Evolutionary conservation across 495 filamentous ascomycete species (phyloP), one percentile per base, ranked within the genome.

Genomic region (Lasiosphaeria miniovina): DNA sequence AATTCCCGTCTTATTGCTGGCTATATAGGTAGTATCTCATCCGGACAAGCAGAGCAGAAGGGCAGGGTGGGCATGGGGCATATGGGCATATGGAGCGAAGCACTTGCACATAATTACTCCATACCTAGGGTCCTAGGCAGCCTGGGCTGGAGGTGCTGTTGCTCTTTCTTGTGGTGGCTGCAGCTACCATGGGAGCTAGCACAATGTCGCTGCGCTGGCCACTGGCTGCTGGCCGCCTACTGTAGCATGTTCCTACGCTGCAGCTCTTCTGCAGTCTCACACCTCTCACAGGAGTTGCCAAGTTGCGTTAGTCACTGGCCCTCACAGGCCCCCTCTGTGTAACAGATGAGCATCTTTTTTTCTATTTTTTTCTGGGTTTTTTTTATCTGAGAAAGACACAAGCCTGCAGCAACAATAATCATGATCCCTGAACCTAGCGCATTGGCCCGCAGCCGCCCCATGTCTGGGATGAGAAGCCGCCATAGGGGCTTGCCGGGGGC

Each of bases 361-460:
- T 45, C 2, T n/a, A 1, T 45, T 24, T 10, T 45, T n/a, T n/a
- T n/a, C n/a, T n/a, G n/a, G n/a, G n/a, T 24, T 24, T 24, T 24
- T 10, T 45, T n/a, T n/a, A 1, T 45, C 2, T n/a, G 40, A 45
- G n/a, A 45, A 9, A 45, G 40, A 9, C 40, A 45, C 9, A 9
- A 45, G 40, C 9, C 40, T 45, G 40, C 40, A n/a, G 3, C 24
- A 46, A 51, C 12, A 51, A 51, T 31, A 51, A 51, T n/a, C 12
- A 46, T 32, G 15, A 55, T 52, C 51, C 54, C 58, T 52, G 52
- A 55, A 36, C 54, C 31, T 41, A 58, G 64, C 67, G 67, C 67
- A 68, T 60, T 65, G 69, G 61, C 67, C 69, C 66, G 55, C 55
- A 56, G 51, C 52, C 61, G 50, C 59, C 60, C 54, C 55, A 45